Evolutionary conservation across 2,329 filamentous ascomycete species (phyloP), one percentile per base, ranked within the genome.

Genomic region (Fusarium circinatum): DNA sequence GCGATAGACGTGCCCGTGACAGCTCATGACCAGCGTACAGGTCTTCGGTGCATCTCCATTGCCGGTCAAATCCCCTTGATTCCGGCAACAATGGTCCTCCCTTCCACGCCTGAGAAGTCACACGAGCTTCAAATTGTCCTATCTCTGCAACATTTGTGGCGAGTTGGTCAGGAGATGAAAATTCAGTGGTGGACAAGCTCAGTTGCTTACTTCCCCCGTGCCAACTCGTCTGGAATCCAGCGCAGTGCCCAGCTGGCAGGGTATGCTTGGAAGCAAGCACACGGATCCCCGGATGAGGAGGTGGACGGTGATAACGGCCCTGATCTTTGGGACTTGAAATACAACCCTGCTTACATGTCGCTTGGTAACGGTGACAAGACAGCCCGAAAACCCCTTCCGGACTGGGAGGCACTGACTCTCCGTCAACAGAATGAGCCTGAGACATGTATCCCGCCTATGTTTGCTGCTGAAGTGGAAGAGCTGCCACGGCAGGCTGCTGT

Each of bases 21-120:
- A 22, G 60, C 64, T 18, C 55, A 59, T 13, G 41, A 59, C 9
- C 62, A 68, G 22, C 54, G 60, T n/a, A 71, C 68, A 9, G 76
- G 78, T 4, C 70, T 82, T 6, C 80, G 82, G 42, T 68, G 82
- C 3, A 83, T 96, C 22, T 91, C 91, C 62, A 87, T 98, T 41
- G 95, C 96, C 1, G 96, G 96, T 0, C 96, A 98, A 82, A 98
- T 99, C 56, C 94, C 96, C 4, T 88, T 99, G 8, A 83, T 96
- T 10, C 95, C 96, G 0, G 88, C 91, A 8, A 92, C 89, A 8
- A 98, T 98, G 96, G 78, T 83, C 6, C 81, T 94, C 5, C 87
- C 88, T 3, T 62, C 75, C 9, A 65, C 79, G 1, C 79, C 78
- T 24, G 77, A 84, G 8, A 79, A 71, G 8, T 82, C 82, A 11